Evolutionary conservation across 78 protist species (phyloP).

Genomic region (Pelomyxa schiedti): DNA sequence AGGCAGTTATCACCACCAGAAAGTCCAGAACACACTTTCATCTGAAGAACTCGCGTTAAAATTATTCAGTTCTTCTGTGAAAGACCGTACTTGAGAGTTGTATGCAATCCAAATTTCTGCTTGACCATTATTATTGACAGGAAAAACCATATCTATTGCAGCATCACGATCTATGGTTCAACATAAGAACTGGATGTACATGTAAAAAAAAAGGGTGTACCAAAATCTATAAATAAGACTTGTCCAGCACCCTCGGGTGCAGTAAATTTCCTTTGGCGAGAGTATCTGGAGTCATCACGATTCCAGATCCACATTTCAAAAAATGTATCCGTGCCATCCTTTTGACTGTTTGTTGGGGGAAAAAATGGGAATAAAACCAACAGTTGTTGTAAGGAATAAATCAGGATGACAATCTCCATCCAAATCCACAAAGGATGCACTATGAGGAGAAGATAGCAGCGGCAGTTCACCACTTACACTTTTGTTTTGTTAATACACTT

Average conservation of each 20-base stretch:
- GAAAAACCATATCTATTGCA: conserved; percentile 40
- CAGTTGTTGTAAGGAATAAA: conserved; percentile 13
- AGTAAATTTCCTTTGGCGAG: background rate
- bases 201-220: background rate
- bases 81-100: conserved; percentile 39
- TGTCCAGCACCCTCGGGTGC: conserved; percentile 46
- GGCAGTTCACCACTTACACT: background rate
- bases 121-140: conserved; percentile 25
- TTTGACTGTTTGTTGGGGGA: too few species aligned
- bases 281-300: conserved; percentile 12
- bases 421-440: conserved; percentile 35
- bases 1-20: background rate
- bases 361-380: too few species aligned
- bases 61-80: conserved; percentile 14
- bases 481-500: too few species aligned
- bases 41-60: conserved; percentile 15
- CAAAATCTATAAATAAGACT: conserved; percentile 47
- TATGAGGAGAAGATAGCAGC: conserved; percentile 8
- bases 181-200: too few species aligned
- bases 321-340: background rate
- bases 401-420: conserved; percentile 61
- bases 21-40: too few species aligned
- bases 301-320: conserved; percentile 52
- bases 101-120: conserved; percentile 11
- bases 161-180: conserved; percentile 53